These are phyloP conservation scores for Saturnispora besseyi DNA, from an alignment of 805 yeast species.

Conservation along the genomic window DNA sequence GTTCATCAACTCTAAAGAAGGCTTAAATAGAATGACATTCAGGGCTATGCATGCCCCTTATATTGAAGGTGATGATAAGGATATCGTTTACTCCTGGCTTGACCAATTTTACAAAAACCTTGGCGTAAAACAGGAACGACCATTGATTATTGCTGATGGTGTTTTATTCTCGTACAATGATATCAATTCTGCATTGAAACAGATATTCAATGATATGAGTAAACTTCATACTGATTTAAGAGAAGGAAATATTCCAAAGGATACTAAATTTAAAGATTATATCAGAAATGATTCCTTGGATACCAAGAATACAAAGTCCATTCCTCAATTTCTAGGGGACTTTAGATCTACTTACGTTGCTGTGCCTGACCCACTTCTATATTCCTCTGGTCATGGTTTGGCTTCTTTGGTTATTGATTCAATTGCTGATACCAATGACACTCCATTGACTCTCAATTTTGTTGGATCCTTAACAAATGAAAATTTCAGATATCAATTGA, in stretches of 20 bases:
- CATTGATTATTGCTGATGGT: slow-evolving; percentile 66
- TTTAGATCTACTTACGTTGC: slow-evolving; percentile 7
- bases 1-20: slow-evolving; percentile 10
- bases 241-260: slow-evolving; percentile 23
- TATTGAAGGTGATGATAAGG: slow-evolving; percentile 4
- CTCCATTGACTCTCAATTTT: slow-evolving; percentile 35
- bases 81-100: not conserved
- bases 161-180: slow-evolving; percentile 42
- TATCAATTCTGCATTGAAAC: slow-evolving; percentile 46
- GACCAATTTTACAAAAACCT: slow-evolving; percentile 7
- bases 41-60: slow-evolving; percentile 11
- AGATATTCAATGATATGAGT: slow-evolving; percentile 44
- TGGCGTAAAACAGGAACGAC: slow-evolving; percentile 22
- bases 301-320: slow-evolving; percentile 40
- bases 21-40: slow-evolving; percentile 9
- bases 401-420: not conserved
- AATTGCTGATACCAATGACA: not conserved
- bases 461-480: slow-evolving; percentile 46
- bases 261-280: slow-evolving; percentile 28
- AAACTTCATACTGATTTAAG: slow-evolving; percentile 25
- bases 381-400: not conserved
- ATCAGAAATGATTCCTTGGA: slow-evolving; percentile 35
- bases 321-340: slow-evolving; percentile 38
- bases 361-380: not conserved
- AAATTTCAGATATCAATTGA: slow-evolving; percentile 36